Conservation (phyloP, 306 rosid genomes). For the Prunus kanzakura region DNA sequence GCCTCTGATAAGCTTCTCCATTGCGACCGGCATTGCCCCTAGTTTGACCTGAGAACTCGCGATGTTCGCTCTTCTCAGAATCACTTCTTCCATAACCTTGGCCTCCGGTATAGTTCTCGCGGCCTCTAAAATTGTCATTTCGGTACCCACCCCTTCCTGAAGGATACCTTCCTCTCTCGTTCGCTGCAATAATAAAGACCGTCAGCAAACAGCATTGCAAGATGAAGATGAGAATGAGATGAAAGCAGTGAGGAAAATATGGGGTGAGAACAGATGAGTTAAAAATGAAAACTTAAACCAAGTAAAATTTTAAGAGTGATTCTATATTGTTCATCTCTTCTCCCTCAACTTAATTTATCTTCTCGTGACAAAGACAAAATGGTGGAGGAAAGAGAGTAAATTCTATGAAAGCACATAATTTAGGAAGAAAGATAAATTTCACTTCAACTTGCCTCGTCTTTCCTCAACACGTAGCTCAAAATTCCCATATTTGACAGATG, state of each 20-base stretch:
- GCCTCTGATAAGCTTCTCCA: slow-evolving; percentile 38
- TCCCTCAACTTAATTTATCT: too few species aligned
- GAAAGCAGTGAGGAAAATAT: background rate
- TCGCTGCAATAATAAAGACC: slow-evolving; percentile 44
- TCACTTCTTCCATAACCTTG: slow-evolving; percentile 55
- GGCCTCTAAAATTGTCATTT: slow-evolving; percentile 59
- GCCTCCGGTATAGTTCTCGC: slow-evolving; percentile 40
- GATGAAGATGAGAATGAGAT: background rate
- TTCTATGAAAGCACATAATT: background rate
- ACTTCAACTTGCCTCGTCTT: slow-evolving; percentile 56
- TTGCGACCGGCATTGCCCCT: slow-evolving; percentile 35
- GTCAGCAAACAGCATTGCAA: background rate
- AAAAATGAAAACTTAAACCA: too few species aligned
- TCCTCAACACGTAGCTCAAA: slow-evolving; percentile 64
- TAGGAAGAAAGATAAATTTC: background rate
- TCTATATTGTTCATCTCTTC: too few species aligned
- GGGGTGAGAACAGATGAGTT: too few species aligned
- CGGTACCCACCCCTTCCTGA: slow-evolving; percentile 65
- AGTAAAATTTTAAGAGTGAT: too few species aligned
- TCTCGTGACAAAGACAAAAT: background rate
- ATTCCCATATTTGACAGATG: slow-evolving; percentile 42
- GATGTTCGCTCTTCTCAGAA: slow-evolving; percentile 37
- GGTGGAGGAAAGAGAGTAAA: background rate
- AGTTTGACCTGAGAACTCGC: slow-evolving; percentile 49
- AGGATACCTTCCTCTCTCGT: slow-evolving; percentile 48